Percentiles rank a stretch among this genome's conserved stretches.
Evolutionary conservation across 768 basidiomycete genomes (phyloP).

Genomic region (Hemileccinum rubropunctum): DNA sequence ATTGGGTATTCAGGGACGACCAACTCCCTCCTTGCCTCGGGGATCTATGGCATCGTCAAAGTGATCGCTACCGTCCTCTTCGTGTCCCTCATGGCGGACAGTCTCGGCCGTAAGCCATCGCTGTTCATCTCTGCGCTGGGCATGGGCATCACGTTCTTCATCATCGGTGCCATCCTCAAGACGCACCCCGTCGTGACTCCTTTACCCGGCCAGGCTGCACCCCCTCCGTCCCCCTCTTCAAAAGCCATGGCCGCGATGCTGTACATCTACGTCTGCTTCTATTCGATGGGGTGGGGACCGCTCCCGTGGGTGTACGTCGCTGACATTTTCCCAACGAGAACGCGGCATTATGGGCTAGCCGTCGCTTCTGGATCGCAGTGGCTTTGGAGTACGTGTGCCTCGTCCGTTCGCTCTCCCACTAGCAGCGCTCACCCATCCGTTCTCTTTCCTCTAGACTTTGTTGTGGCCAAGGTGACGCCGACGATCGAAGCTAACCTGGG

Average conservation of each 20-base stretch:
- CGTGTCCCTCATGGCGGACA: constrained; percentile 65
- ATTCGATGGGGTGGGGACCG: constrained; percentile 87
- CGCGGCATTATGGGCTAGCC: constrained; percentile 77
- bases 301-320: constrained; percentile 65
- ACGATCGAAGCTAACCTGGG: constrained; percentile 57
- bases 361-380: constrained; percentile 77
- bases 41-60: constrained; percentile 69
- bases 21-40: constrained; percentile 68
- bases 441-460: constrained; percentile 59
- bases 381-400: constrained; percentile 79
- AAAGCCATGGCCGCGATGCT: constrained; percentile 85
- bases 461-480: constrained; percentile 70
- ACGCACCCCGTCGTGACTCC: constrained; percentile 56
- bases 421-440: too few relatives aligned
- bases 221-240: constrained; percentile 46
- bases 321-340: constrained; percentile 86
- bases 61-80: constrained; percentile 64
- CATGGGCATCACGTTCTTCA: constrained; percentile 80
- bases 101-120: constrained; percentile 64
- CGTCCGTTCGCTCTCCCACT: too few relatives aligned
- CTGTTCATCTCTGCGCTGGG: constrained; percentile 72
- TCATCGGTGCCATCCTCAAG: constrained; percentile 82
- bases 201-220: constrained; percentile 36
- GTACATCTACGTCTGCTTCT: constrained; percentile 86
- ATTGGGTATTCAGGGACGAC: constrained; percentile 63